Conservation (phyloP, 23 red algal genomes). For the Gracilaria caudata region DNA sequence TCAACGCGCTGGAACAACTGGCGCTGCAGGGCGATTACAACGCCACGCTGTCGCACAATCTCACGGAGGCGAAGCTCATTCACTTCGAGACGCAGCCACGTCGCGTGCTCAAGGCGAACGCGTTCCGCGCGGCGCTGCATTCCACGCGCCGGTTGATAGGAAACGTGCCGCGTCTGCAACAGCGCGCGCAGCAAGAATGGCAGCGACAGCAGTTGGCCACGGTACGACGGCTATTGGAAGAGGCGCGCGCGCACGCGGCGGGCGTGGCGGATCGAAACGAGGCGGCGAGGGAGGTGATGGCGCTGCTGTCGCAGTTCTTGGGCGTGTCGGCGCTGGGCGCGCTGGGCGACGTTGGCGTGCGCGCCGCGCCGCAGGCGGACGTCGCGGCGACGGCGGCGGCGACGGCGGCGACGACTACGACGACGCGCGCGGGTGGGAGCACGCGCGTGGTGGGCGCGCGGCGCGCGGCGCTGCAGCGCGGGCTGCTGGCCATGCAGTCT, state of each 20-base stretch:
- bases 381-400: too few species aligned
- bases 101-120: background rate
- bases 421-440: too few species aligned
- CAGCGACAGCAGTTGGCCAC: background rate
- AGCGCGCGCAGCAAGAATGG: background rate
- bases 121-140: background rate
- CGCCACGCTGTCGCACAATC: conserved; percentile 4
- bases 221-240: background rate
- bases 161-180: background rate
- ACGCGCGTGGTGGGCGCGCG: too few species aligned
- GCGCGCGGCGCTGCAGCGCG: background rate
- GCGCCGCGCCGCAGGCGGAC: too few species aligned
- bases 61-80: background rate
- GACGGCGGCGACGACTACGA: too few species aligned
- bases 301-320: background rate
- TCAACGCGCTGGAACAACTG: conserved; percentile 14
- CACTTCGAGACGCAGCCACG: background rate
- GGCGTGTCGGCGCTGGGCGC: background rate
- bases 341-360: background rate
- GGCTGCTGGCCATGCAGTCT: background rate
- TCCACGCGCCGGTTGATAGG: background rate
- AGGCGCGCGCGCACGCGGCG: background rate
- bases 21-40: conserved; percentile 17
- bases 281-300: background rate
- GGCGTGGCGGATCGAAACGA: background rate